Evolutionary conservation across 2,329 filamentous ascomycete genomes (phyloP).

Genomic region (Lachnellula suecica): DNA sequence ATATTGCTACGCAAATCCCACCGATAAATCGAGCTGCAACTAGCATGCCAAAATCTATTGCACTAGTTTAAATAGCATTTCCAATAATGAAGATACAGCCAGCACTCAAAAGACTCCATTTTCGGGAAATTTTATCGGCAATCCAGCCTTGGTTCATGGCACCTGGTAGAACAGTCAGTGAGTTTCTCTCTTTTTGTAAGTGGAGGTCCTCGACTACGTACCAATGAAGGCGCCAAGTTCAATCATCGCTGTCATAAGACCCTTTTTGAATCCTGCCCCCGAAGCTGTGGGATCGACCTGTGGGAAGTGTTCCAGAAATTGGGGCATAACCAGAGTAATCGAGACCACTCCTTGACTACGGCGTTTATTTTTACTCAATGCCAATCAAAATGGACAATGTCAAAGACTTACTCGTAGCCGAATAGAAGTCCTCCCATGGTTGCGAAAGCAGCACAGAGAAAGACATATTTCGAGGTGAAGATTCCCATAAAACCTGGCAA

Average conservation of each 20-base stretch:
- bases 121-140: slow-evolving; percentile 50
- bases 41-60: slow-evolving; percentile 48
- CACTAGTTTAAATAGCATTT: slow-evolving; percentile 48
- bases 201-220: background rate
- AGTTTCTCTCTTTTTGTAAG: background rate
- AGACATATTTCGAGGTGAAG: slow-evolving; percentile 24
- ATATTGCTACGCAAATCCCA: slow-evolving; percentile 39
- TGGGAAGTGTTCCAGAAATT: slow-evolving; percentile 45
- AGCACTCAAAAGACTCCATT: slow-evolving; percentile 49
- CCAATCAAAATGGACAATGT: background rate
- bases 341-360: slow-evolving; percentile 37
- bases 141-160: slow-evolving; percentile 41
- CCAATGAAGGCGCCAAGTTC: slow-evolving; percentile 36
- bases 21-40: slow-evolving; percentile 46
- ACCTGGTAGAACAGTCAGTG: slow-evolving; percentile 15
- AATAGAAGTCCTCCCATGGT: background rate
- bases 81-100: slow-evolving; percentile 50
- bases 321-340: slow-evolving; percentile 51
- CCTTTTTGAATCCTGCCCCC: slow-evolving; percentile 23
- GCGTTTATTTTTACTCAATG: background rate
- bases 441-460: background rate
- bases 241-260: slow-evolving; percentile 34
- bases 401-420: background rate
- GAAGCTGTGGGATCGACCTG: slow-evolving; percentile 42
- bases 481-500: slow-evolving; percentile 20